phyloP scores from a whole-genome alignment of 2,329 filamentous ascomycete genomes.

The Purpureocillium lavendulum region DNA sequence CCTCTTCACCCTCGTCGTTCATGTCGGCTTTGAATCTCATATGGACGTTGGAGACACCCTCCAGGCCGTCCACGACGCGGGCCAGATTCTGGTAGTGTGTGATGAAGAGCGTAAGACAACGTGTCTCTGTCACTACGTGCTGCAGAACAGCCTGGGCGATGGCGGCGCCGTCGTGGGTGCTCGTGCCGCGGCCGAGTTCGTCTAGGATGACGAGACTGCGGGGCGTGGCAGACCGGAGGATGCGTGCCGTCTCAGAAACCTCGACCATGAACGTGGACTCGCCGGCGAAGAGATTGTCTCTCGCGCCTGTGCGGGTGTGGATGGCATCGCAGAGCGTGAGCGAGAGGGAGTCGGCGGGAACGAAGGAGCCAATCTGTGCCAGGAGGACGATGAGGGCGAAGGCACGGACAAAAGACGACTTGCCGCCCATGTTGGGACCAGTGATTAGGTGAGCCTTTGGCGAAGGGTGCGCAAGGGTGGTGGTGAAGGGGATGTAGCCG shows the following conservation, averaged over 20 bases:
- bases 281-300: constrained; percentile 90
- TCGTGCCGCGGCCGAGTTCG: constrained; percentile 87
- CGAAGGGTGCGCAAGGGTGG: constrained; percentile 56
- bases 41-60: constrained; percentile 76
- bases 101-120: constrained; percentile 85
- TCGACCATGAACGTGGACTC: constrained; percentile 99
- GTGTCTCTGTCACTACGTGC: constrained; percentile 66
- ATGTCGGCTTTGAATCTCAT: constrained; percentile 67
- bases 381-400: constrained; percentile 88
- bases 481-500: constrained; percentile 86
- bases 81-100: constrained; percentile 92
- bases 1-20: constrained; percentile 48
- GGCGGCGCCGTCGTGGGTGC: constrained; percentile 90
- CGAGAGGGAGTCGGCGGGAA: constrained; percentile 66
- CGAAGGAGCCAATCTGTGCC: constrained; percentile 89
- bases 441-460: constrained; percentile 80
- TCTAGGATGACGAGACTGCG: constrained; percentile 85
- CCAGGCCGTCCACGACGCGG: constrained; percentile 59
- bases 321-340: constrained; percentile 86
- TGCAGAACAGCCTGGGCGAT: constrained; percentile 90
- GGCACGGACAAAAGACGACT: constrained; percentile 93
- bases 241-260: constrained; percentile 82
- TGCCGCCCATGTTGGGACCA: constrained; percentile 97
- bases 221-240: constrained; percentile 80
- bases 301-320: constrained; percentile 91